Evolutionary conservation across 2,329 filamentous ascomycete species (phyloP).

Genomic region (Xylariaceae sp.): DNA sequence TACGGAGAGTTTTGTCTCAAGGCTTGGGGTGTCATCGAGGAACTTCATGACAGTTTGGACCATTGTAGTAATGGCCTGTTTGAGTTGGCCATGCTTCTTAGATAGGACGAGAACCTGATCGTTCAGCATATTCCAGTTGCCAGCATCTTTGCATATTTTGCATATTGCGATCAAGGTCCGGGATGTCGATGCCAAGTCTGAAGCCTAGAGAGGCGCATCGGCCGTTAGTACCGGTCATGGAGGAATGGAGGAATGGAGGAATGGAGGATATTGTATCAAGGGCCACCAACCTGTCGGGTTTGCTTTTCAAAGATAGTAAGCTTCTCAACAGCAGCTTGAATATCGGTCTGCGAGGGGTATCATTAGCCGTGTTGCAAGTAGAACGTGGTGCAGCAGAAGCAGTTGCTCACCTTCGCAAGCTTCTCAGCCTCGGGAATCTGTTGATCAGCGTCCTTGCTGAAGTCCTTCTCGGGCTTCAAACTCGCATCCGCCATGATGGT

Average conservation of each 20-base stretch:
- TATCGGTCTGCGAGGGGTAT: constrained; percentile 56
- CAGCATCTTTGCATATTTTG: constrained; percentile 87
- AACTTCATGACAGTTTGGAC: constrained; percentile 94
- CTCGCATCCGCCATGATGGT: constrained; percentile 72
- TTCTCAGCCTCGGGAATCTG: constrained; percentile 86
- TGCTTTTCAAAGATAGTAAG: constrained; percentile 90
- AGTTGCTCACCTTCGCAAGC: constrained; percentile 67
- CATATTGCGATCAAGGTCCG: constrained; percentile 82
- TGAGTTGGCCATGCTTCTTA: constrained; percentile 99
- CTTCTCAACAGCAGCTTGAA: constrained; percentile 89
- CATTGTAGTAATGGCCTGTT: constrained; percentile 98
- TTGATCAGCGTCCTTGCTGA: constrained; percentile 90
- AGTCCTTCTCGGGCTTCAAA: constrained; percentile 97
- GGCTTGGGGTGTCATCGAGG: constrained; percentile 75
- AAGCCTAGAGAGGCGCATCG: constrained; percentile 56
- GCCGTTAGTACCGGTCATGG: constrained; percentile 26
- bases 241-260: no score
- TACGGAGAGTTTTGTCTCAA: constrained; percentile 84
- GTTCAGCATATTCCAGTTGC: constrained; percentile 91
- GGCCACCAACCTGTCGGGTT: constrained; percentile 71
- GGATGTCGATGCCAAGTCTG: constrained; percentile 92
- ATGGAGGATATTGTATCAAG: constrained; percentile 12
- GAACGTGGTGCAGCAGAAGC: constrained; percentile 6
- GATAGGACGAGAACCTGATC: constrained; percentile 94
- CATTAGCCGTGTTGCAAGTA: constrained; percentile 3